Percentiles rank a stretch among this genome's conserved stretches.
phyloP scores from a whole-genome alignment of 331 rosid species.

The Malus hybrid region DNA sequence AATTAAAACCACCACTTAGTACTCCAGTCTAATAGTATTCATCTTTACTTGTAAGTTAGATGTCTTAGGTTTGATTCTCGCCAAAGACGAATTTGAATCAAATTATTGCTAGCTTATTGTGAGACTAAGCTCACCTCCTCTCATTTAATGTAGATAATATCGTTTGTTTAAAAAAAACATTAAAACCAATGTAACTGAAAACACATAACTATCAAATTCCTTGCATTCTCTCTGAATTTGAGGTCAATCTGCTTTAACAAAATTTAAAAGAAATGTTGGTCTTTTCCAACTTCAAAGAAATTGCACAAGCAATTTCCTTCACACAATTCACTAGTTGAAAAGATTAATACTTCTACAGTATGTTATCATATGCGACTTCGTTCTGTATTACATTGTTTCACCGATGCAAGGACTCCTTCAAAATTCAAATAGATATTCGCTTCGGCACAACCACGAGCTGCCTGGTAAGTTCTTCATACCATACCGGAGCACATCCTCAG shows the following conservation, averaged over 20 bases:
- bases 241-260: not conserved
- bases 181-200: not conserved
- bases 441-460: not conserved
- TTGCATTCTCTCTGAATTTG: not conserved
- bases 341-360: not conserved
- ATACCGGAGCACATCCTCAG: not conserved
- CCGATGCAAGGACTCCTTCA: not conserved
- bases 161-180: not conserved
- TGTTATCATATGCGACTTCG: not conserved
- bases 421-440: not conserved
- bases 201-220: not conserved
- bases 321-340: not conserved
- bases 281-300: not conserved
- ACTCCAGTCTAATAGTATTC: rapidly evolving
- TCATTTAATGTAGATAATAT: too few species aligned
- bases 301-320: not conserved
- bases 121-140: too few species aligned
- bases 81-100: too few species aligned
- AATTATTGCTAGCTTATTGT: too few species aligned
- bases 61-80: too few species aligned
- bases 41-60: too few species aligned
- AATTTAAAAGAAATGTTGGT: not conserved
- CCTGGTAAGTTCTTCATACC: not conserved
- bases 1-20: too few species aligned
- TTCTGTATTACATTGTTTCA: not conserved